phyloP scores from a whole-genome alignment of 257 asterid species.

The Cynanchum wilfordii region DNA sequence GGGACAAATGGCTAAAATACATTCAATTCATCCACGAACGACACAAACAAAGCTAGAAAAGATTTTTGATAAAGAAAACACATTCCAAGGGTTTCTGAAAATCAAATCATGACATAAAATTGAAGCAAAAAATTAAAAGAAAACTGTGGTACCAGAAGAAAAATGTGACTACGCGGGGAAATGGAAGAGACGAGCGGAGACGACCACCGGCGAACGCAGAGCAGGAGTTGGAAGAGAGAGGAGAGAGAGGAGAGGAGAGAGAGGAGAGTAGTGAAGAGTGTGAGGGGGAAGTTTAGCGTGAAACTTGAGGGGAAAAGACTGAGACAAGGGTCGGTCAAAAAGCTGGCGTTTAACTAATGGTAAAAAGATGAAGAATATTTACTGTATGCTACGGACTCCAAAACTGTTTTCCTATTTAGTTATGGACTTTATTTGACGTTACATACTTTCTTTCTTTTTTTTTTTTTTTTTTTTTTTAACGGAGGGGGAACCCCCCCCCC shows the following conservation, averaged over 20 bases:
- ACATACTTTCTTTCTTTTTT: no score
- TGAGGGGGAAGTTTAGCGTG: background rate
- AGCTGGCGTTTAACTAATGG: background rate
- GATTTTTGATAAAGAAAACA: background rate
- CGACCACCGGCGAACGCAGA: background rate
- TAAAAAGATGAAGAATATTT: background rate
- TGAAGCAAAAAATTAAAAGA: background rate
- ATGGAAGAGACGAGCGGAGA: background rate
- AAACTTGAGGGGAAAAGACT: background rate
- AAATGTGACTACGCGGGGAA: background rate
- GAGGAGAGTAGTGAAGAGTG: background rate
- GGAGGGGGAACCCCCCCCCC: no score
- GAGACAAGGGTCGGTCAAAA: background rate
- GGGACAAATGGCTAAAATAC: background rate
- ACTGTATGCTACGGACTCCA: background rate
- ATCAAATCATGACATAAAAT: background rate
- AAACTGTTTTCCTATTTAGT: background rate
- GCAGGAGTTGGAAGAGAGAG: background rate
- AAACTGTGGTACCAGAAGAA: background rate
- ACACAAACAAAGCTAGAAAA: background rate
- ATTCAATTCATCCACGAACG: background rate
- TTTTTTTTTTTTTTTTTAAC: no score
- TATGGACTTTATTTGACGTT: background rate
- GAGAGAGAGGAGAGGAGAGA: background rate
- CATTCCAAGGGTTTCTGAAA: background rate